Base-by-base conservation (phyloP, 2,329 filamentous ascomycete genomes). In the Fusarium euwallaceae region DNA sequence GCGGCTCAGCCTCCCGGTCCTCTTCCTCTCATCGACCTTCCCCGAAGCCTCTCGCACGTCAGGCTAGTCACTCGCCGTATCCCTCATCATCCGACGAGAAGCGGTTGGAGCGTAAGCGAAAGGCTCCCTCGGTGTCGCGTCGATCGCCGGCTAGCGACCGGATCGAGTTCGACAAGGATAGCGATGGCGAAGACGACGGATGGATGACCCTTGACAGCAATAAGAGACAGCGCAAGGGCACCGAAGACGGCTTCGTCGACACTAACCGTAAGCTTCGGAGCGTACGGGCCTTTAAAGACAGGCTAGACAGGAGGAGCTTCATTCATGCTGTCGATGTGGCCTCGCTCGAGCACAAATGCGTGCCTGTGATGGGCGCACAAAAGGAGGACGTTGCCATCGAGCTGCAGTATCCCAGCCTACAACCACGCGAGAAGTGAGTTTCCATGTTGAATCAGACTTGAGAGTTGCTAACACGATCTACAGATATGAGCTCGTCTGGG, bases 351-450 rank as follows among this genome's bases (percentile, higher is more conserved):
- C 83, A 86, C 7, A 87, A 87, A 48, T 90, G 88, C 69, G 86
- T 87, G 32, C 86, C 87, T 1, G 86, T 87, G 14, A 84, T 89
- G 69, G 85, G 86, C 43, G 84, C 87, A 4, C 83, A 84, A 58
- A 83, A 86, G 58, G 86, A 90, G 68, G 88, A 90, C 67, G 86
- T 91, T 8, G 85, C 83, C 12, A 89, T 97, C 69, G 86, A 92
- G 79, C 85, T 98, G 76, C 94, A 97, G 82, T 98, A 98, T 82
- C 96, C 97, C 11, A 95, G 94, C 81, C 86, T 88, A 71, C 89
- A 91, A 66, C 87, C 88, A 60, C 89, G 89, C 63, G 94, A 97
- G 83, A 90, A 88, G 91, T 93, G 85, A 78, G 84, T 66, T 34
- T 20, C 32, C 55, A 58, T 51, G 4, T 11, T 22, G 24, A 37